Evolutionary conservation across 2,329 filamentous ascomycete species (phyloP).

Genomic region (Ilyonectria destructans): DNA sequence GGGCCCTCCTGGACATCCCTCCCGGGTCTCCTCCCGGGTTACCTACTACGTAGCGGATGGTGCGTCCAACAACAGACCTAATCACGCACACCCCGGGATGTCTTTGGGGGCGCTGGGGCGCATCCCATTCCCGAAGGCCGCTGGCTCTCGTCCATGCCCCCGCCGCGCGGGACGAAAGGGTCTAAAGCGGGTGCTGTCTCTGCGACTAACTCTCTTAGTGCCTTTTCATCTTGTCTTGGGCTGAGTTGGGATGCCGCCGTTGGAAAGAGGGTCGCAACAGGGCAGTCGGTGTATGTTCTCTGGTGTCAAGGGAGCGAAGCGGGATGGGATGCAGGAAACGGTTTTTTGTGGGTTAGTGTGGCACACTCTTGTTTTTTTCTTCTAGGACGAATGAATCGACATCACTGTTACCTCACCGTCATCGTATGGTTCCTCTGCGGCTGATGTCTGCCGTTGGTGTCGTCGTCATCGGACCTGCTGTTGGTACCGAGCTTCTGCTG

Average conservation of each 20-base stretch:
- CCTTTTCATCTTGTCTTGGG: neutral
- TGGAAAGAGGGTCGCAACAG: neutral
- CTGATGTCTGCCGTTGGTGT: neutral
- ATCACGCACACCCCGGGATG: neutral
- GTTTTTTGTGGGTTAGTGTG: slow-evolving; percentile 46
- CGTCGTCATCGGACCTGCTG: neutral
- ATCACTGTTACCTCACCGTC: neutral
- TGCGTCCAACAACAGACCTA: neutral
- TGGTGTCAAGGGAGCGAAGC: slow-evolving; percentile 33
- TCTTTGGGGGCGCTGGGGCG: neutral
- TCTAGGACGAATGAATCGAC: neutral
- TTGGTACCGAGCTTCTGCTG: neutral
- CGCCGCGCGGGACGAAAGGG: neutral
- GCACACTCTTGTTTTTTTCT: slow-evolving; percentile 27
- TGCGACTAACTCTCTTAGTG: neutral
- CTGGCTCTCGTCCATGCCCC: neutral
- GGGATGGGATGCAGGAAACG: slow-evolving; percentile 41
- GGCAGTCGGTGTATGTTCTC: slow-evolving; percentile 1
- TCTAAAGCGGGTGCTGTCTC: neutral
- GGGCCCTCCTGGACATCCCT: slow-evolving; percentile 33
- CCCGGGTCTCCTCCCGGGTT: neutral
- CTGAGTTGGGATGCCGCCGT: neutral
- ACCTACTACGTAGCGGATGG: neutral
- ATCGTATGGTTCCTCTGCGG: neutral
- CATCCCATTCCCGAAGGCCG: neutral